Percentiles rank a stretch among this genome's conserved stretches.
Conservation (phyloP, 2,329 filamentous ascomycete species). For the Verticillium nonalfalfae region DNA sequence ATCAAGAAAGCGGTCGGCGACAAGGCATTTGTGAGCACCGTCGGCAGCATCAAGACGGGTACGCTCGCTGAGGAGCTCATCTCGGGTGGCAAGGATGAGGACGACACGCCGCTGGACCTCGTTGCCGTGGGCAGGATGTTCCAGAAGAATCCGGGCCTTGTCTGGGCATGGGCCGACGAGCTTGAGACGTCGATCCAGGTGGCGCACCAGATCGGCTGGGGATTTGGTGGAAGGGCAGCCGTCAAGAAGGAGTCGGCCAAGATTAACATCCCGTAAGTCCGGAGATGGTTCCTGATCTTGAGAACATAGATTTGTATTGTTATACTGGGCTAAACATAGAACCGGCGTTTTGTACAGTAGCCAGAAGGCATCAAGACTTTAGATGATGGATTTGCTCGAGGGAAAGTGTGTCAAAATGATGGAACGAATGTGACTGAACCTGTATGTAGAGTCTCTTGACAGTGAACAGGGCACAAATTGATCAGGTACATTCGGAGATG, state of each 20-base stretch:
- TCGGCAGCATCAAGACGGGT: slow-evolving; percentile 41
- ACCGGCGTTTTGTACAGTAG: neutral
- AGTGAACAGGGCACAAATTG: no score
- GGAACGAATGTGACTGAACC: no score
- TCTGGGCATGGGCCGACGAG: slow-evolving; percentile 50
- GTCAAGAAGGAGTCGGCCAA: slow-evolving; percentile 1
- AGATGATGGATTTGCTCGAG: neutral
- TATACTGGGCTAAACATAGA: neutral
- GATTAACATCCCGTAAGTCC: neutral
- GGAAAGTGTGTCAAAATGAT: no score
- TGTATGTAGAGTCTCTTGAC: no score
- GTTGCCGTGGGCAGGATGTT: slow-evolving; percentile 46
- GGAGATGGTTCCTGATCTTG: neutral
- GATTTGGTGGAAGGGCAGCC: slow-evolving; percentile 34
- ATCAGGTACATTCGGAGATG: no score
- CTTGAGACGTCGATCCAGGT: slow-evolving; percentile 37
- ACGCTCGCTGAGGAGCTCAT: slow-evolving; percentile 40
- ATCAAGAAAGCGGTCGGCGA: slow-evolving; percentile 68
- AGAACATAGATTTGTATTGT: neutral
- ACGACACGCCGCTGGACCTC: slow-evolving; percentile 39
- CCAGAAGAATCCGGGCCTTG: slow-evolving; percentile 51
- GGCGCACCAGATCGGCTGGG: slow-evolving; percentile 50
- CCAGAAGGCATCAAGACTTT: neutral
- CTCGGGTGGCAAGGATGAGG: slow-evolving; percentile 18
- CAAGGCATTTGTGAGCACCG: slow-evolving; percentile 36